These are phyloP conservation scores for Pythium apleroticum DNA, from an alignment of 352 stramenopile species.

Conservation along the genomic window DNA sequence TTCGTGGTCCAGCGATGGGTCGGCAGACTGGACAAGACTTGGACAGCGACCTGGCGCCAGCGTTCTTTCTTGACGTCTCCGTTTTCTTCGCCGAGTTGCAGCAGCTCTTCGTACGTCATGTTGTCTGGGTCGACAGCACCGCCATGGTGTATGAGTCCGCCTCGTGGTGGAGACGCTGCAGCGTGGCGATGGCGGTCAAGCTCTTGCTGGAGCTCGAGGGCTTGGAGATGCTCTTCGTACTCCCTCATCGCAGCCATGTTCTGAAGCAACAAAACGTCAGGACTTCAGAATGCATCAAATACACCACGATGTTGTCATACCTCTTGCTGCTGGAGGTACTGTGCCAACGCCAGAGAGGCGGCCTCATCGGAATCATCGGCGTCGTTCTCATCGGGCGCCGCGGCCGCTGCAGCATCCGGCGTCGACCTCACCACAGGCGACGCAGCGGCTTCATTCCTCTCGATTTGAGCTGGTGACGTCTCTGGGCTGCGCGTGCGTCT, in stretches of 20 bases:
- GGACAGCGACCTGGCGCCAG: constrained; percentile 58
- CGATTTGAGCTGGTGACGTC: neutral
- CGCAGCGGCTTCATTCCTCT: neutral
- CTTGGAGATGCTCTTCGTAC: constrained; percentile 44
- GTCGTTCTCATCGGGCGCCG: neutral
- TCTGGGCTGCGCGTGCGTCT: neutral
- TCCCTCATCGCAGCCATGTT: constrained; percentile 74
- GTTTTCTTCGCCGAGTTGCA: constrained; percentile 65
- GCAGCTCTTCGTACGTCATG: constrained; percentile 81
- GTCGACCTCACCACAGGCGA: neutral
- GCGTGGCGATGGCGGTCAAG: neutral
- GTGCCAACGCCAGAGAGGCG: constrained; percentile 61
- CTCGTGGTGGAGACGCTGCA: constrained; percentile 21
- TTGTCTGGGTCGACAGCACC: constrained; percentile 61
- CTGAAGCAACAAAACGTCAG: constrained; percentile 25
- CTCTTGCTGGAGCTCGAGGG: constrained; percentile 4
- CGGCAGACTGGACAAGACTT: constrained; percentile 64
- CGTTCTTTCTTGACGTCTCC: constrained; percentile 78
- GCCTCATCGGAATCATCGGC: constrained; percentile 45
- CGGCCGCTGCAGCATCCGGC: neutral
- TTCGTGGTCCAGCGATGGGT: constrained; percentile 53
- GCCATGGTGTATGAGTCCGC: neutral
- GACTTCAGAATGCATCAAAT: neutral
- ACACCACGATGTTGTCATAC: constrained; percentile 20
- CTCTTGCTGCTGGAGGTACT: constrained; percentile 75